These are phyloP conservation scores for rapeseed (Brassica napus) DNA, from an alignment of 345 rosid species.

Conservation along the genomic window DNA sequence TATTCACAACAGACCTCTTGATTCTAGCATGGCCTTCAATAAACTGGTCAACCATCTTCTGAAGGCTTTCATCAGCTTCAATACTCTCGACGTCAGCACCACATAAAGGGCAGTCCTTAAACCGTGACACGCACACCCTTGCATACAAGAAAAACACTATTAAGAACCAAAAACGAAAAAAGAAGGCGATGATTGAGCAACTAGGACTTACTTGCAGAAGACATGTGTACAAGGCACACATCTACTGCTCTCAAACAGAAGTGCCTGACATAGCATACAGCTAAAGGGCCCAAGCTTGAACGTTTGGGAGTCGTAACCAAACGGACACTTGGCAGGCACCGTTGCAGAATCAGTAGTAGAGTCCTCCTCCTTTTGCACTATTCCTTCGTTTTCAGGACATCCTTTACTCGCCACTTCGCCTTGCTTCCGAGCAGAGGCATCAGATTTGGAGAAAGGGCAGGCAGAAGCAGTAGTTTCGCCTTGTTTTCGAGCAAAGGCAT, in stretches of 20 bases:
- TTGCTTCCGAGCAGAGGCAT: background rate
- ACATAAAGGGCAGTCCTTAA: conserved; percentile 91
- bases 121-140: conserved; percentile 72
- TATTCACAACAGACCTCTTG: conserved; percentile 64
- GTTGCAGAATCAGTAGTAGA: conserved; percentile 43
- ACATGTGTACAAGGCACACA: conserved; percentile 91
- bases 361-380: conserved; percentile 43
- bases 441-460: conserved; percentile 70
- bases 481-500: conserved; percentile 38
- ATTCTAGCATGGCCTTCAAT: conserved; percentile 96
- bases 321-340: conserved; percentile 78
- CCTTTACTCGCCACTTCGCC: conserved; percentile 33
- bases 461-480: conserved; percentile 23
- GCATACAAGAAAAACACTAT: conserved; percentile 15
- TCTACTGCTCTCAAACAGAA: conserved; percentile 68
- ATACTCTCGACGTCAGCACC: conserved; percentile 91
- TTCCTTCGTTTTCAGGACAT: conserved; percentile 38
- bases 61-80: conserved; percentile 74
- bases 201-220: conserved; percentile 73
- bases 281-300: conserved; percentile 98
- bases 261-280: conserved; percentile 90
- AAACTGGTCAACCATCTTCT: conserved; percentile 77
- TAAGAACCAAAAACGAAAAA: background rate
- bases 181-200: background rate
- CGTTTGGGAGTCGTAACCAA: conserved; percentile 86